Evolutionary conservation across 2,329 filamentous ascomycete species (phyloP), one percentile per base, ranked within the genome.

Genomic region (Orbilia quercus): DNA sequence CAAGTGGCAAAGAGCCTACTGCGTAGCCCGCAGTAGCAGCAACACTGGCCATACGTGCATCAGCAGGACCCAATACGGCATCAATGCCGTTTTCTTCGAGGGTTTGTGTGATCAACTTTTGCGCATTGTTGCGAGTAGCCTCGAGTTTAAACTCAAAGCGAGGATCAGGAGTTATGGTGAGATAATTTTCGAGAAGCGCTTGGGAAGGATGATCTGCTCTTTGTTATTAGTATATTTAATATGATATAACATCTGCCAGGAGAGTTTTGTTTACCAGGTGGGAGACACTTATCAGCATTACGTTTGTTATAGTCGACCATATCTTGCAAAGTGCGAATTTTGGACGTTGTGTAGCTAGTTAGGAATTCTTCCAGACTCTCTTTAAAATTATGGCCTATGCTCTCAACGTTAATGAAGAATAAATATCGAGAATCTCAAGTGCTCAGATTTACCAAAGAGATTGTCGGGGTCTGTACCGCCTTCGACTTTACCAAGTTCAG

Each of bases 201-300:
- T 74, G 71, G 11, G 57, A 71, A 20, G 64, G 70, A 25, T 71
- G 71, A n/a, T 40, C 44, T 7, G 23, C 47, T 12, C 51, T 51
- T 50, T 63, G 63, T 45, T 74, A 55, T 12, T 12, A 18, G 3
- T 23, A 18, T 4, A 51, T 31, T n/a, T n/a, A n/a, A n/a, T n/a
- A n/a, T n/a, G n/a, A 45, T 58, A 50, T 7, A 42, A 38, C 9
- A 44, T 45, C 4, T 31, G 28, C 5, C 28, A 9, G 28, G 28
- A 31, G 5, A 4, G 9, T 5, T 9, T 31, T 31, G 28, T 31
- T 31, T 31, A 31, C 28, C 28, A 31, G 28, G 28, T 31, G 28
- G 28, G 28, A 31, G 28, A 9, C 28, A 31, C 28, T 31, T 9
- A 31, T 31, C 28, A 31, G 28, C 28, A 31, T 31, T 31, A 31